Evolutionary conservation across 2,329 filamentous ascomycete species (phyloP).

Genomic region (Penicillium sp.): DNA sequence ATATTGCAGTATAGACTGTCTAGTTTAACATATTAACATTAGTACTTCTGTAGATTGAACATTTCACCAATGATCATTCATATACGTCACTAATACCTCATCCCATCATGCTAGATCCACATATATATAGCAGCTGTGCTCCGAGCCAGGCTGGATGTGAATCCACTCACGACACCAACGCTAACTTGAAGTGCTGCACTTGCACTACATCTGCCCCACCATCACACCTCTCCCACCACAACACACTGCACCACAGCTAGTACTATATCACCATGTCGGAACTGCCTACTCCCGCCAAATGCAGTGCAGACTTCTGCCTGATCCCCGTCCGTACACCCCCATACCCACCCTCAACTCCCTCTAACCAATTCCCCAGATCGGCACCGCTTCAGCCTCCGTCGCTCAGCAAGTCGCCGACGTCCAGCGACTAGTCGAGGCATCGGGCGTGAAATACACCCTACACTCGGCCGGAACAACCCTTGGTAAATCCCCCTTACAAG

Average conservation of each 20-base stretch:
- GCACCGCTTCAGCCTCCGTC: conserved; percentile 76
- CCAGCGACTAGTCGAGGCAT: conserved; percentile 79
- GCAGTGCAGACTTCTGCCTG: conserved; percentile 89
- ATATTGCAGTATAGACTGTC: too few species aligned
- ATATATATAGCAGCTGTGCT: too few species aligned
- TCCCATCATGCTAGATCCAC: too few species aligned
- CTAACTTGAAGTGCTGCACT: background rate
- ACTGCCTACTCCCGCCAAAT: conserved; percentile 68
- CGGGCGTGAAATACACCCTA: conserved; percentile 82
- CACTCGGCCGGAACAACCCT: conserved; percentile 93
- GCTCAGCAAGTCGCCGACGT: conserved; percentile 86
- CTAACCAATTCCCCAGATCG: conserved; percentile 61
- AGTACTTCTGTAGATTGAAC: too few species aligned
- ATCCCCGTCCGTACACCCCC: conserved; percentile 66
- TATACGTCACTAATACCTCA: too few species aligned
- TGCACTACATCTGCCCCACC: background rate
- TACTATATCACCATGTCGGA: background rate
- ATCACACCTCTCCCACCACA: conserved; percentile 38
- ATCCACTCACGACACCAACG: background rate
- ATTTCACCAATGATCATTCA: too few species aligned
- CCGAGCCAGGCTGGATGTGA: too few species aligned
- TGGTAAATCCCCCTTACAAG: conserved; percentile 59
- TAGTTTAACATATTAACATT: too few species aligned
- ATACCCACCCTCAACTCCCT: background rate
- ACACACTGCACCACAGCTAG: too few species aligned